Conservation (phyloP, 2,329 filamentous ascomycete species). For the Saccharata proteae region DNA sequence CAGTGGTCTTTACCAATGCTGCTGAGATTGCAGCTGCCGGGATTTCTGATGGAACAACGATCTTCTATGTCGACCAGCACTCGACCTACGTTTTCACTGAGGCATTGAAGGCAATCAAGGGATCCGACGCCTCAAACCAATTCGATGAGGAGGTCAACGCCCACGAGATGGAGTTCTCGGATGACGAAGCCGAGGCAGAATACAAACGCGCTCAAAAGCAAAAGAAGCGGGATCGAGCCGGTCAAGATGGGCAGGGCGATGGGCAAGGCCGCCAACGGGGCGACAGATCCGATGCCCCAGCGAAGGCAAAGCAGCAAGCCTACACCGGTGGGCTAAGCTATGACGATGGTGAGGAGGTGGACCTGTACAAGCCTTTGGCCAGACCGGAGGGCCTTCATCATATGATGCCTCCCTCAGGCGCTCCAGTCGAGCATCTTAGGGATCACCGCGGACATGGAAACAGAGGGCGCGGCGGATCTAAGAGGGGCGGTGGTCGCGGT, state of each 20-base stretch:
- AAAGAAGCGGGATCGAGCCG: constrained; percentile 41
- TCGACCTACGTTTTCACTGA: constrained; percentile 81
- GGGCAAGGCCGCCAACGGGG: neutral
- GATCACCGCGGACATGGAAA: constrained; percentile 25
- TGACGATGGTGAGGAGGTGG: constrained; percentile 29
- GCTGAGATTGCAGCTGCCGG: constrained; percentile 56
- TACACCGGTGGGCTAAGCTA: constrained; percentile 27
- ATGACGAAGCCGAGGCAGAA: constrained; percentile 87
- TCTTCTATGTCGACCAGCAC: constrained; percentile 71
- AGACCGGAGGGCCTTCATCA: constrained; percentile 35
- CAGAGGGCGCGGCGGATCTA: constrained; percentile 19
- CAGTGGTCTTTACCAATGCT: constrained; percentile 59
- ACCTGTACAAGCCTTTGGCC: constrained; percentile 36
- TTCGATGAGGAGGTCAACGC: constrained; percentile 82
- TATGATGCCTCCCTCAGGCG: constrained; percentile 28
- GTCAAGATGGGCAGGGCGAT: constrained; percentile 8
- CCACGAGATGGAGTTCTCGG: constrained; percentile 89
- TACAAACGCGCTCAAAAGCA: constrained; percentile 50
- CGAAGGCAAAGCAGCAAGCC: constrained; percentile 5
- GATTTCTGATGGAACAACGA: constrained; percentile 53
- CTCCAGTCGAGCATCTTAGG: constrained; percentile 21
- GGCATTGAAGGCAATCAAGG: constrained; percentile 65
- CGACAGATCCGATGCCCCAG: constrained; percentile 1
- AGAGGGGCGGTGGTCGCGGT: constrained; percentile 18
- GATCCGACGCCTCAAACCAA: constrained; percentile 87